Percentiles rank a stretch among this genome's conserved stretches.
Evolutionary conservation across 2,329 filamentous ascomycete species (phyloP).

Genomic region (Talaromyces rugulosus): DNA sequence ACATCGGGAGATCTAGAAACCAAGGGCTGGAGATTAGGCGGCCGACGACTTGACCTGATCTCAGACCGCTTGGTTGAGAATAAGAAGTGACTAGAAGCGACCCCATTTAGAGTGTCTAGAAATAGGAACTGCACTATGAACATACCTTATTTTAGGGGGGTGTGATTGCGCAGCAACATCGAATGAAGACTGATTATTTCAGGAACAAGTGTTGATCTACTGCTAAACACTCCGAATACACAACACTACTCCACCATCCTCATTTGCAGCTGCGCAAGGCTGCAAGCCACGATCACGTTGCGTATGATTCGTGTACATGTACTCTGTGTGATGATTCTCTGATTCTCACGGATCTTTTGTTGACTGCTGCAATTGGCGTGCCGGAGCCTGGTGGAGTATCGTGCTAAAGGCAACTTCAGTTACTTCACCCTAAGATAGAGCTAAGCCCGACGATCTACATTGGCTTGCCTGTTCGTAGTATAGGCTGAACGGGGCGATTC

Average conservation of each 20-base stretch:
- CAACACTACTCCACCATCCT: neutral
- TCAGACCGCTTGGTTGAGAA: neutral
- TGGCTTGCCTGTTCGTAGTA: neutral
- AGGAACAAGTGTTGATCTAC: neutral
- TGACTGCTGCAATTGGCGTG: neutral
- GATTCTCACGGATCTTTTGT: neutral
- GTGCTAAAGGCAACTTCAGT: neutral
- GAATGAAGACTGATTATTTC: neutral
- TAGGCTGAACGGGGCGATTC: neutral
- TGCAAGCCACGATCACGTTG: neutral
- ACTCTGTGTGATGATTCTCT: neutral
- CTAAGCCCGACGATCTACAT: neutral
- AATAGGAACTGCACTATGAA: neutral
- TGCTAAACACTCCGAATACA: neutral
- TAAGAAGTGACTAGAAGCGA: neutral
- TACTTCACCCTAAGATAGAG: neutral
- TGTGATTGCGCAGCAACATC: neutral
- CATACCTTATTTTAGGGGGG: neutral
- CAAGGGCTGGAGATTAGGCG: neutral
- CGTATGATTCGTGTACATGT: neutral
- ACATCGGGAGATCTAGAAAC: neutral
- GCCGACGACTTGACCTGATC: neutral
- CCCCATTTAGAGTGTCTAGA: neutral
- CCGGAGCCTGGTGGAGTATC: neutral
- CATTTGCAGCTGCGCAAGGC: neutral